A percentile compares a stretch with the other conserved stretches of the same genome.
These are phyloP conservation scores for Myxozyma udenii DNA, from an alignment of 805 yeast species.

Conservation along the genomic window DNA sequence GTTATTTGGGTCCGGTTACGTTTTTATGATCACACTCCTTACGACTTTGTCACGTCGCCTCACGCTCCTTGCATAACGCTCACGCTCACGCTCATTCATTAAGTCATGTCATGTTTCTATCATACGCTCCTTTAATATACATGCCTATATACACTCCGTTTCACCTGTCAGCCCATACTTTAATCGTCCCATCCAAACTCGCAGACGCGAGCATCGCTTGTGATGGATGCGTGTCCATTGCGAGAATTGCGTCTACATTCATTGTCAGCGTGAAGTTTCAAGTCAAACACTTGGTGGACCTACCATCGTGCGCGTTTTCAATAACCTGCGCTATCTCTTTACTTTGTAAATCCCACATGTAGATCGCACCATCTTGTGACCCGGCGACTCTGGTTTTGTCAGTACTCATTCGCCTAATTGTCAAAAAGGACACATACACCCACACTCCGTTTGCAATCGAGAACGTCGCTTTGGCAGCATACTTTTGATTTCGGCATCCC, in stretches of 20 bases:
- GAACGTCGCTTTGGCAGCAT: conserved; percentile 53
- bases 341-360: conserved; percentile 67
- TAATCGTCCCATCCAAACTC: conserved; percentile 25
- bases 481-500: conserved; percentile 44
- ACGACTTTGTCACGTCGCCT: too few relatives aligned
- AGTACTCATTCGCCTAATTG: neutral
- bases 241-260: conserved; percentile 28
- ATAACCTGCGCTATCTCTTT: conserved; percentile 46
- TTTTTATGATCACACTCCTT: too few relatives aligned
- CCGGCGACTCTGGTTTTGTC: conserved; percentile 48
- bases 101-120: too few relatives aligned
- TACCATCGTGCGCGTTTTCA: conserved; percentile 30
- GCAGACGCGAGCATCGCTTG: conserved; percentile 30
- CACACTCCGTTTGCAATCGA: conserved; percentile 43
- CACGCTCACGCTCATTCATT: too few relatives aligned
- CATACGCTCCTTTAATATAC: neutral
- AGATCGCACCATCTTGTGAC: conserved; percentile 51
- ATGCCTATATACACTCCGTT: neutral
- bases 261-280: neutral
- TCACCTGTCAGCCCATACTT: conserved; percentile 21
- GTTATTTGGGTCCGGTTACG: too few relatives aligned
- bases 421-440: conserved; percentile 34
- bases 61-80: too few relatives aligned
- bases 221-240: conserved; percentile 27
- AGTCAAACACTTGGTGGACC: too few relatives aligned